phyloP scores from a whole-genome alignment of 2,329 filamentous ascomycete species.

The Teratosphaeriaceae sp. region DNA sequence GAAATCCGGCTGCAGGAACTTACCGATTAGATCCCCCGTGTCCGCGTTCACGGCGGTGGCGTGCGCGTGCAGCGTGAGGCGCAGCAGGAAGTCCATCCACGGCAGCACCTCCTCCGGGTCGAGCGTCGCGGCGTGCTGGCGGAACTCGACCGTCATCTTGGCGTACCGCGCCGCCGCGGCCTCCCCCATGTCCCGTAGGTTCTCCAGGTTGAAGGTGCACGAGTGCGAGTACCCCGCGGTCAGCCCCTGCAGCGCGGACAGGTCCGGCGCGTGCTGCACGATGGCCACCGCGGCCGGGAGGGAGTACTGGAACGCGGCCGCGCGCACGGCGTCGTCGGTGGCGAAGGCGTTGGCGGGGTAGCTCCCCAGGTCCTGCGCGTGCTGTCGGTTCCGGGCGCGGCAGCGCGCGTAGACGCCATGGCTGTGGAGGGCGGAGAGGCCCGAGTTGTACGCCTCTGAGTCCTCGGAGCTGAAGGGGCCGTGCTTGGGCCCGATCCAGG shows the following conservation, averaged over 20 bases:
- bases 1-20: slow-evolving; percentile 5
- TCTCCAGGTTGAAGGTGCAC: slow-evolving; percentile 12
- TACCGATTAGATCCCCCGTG: slow-evolving; percentile 1
- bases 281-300: slow-evolving; percentile 8
- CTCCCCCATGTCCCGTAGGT: slow-evolving; percentile 1
- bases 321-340: neutral
- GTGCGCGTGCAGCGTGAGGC: slow-evolving; percentile 9
- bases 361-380: neutral
- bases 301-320: slow-evolving; percentile 5
- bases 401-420: slow-evolving; percentile 3
- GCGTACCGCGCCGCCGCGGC: neutral
- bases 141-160: slow-evolving; percentile 26
- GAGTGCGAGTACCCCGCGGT: slow-evolving; percentile 2
- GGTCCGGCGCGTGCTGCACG: slow-evolving; percentile 7
- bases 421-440: slow-evolving; percentile 9
- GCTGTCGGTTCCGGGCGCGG: too few species aligned
- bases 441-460: slow-evolving; percentile 7
- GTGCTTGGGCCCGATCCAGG: neutral
- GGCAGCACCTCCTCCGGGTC: slow-evolving; percentile 18
- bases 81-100: slow-evolving; percentile 21
- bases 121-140: slow-evolving; percentile 23
- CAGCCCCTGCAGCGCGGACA: slow-evolving; percentile 7
- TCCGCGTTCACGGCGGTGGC: neutral
- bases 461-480: neutral
- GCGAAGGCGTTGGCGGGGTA: neutral